Base-by-base conservation (phyloP, 2,329 filamentous ascomycete genomes). In the Elsinoe arachidis region DNA sequence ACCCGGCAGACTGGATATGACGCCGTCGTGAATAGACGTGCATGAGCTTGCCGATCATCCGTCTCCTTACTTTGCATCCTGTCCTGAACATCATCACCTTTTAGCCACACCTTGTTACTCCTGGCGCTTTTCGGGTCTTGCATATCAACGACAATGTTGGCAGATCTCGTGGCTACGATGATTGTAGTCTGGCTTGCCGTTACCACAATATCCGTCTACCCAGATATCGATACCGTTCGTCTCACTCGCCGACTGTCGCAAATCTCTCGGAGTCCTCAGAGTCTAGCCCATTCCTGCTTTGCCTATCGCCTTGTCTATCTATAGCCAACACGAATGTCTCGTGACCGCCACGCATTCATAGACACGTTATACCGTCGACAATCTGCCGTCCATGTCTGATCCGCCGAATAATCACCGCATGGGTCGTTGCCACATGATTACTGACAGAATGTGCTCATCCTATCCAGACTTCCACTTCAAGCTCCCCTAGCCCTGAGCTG, bases 1-100 rank as follows among this genome's bases (percentile, higher is more conserved):
- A 53, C 49, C 49, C 49, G 49, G 30, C 34, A 53, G 49, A 38
- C 14, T 35, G 49, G 49, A 35, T 37, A 35, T 53, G 35, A 38
- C 33, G 47, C 30, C 30, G 47, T 43, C 47, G 44, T n/a, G 12
- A 17, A 35, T 14, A 34, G 26, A 15, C 34, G 23, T 35, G 46
- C 26, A 51, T 23, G 5, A 33, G 10, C 21, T 26, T 51, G 46
- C 46, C 46, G 46, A 51, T 51, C 46, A 33, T 9, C 46, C 46
- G 46, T 51, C 33, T 11, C 46, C 46, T 51, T 51, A 17, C 11
- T 34, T 34, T 14, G n/a, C 33, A 5, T 23, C 9, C 3, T 9
- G 9, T 39, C 37, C 26, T 15, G 2, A 38, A 3, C 26, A 38
- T 35, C 19, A 47, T 17, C 11, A 19, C 38, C 38, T 3, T 19